Percentiles rank a stretch among this genome's conserved stretches.
Evolutionary conservation across 306 rosid species (phyloP).

Genomic region (Fagus crenata): DNA sequence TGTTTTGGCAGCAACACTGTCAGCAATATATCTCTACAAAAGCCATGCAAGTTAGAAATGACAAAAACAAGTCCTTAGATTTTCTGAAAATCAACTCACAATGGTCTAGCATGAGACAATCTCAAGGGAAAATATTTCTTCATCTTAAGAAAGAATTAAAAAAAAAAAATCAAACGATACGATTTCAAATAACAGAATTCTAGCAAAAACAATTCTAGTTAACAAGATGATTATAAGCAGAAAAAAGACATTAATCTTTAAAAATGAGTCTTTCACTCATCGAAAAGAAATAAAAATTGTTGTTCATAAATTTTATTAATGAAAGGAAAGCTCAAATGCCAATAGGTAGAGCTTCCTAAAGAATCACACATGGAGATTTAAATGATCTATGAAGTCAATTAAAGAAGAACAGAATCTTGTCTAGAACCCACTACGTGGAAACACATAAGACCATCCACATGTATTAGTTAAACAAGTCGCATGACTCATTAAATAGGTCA

Average conservation of each 20-base stretch:
- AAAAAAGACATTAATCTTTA: neutral
- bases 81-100: neutral
- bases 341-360: too few relatives aligned
- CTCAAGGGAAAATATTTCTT: neutral
- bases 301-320: too few relatives aligned
- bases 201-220: neutral
- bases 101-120: neutral
- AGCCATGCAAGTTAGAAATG: neutral
- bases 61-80: neutral
- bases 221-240: neutral
- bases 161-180: neutral
- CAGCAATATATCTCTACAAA: constrained; percentile 7
- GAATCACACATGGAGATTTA: too few relatives aligned
- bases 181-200: neutral
- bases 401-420: too few relatives aligned
- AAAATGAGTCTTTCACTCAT: neutral
- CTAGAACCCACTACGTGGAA: too few relatives aligned
- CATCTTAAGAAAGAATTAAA: neutral
- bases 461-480: too few relatives aligned
- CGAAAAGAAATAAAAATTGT: neutral
- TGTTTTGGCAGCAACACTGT: constrained; percentile 18
- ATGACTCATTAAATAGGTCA: too few relatives aligned
- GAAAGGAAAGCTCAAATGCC: too few relatives aligned
- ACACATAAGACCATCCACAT: too few relatives aligned
- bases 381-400: too few relatives aligned